A percentile compares a stretch with the other conserved stretches of the same genome.
Evolutionary conservation across 306 rosid species (phyloP).

Genomic region (Gastrolobium bilobum): DNA sequence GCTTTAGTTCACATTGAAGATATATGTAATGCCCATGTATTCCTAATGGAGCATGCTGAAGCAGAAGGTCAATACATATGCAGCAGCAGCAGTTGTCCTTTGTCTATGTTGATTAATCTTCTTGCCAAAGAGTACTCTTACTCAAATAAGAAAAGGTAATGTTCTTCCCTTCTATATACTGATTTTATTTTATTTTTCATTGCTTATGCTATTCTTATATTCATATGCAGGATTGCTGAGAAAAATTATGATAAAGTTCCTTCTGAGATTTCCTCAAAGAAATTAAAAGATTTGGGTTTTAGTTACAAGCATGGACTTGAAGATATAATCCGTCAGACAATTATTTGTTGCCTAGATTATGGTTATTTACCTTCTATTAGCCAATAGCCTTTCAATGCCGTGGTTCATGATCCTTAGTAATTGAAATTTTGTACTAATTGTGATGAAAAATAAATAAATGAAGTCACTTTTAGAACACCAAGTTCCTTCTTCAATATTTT

Average conservation of each 20-base stretch:
- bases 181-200: neutral
- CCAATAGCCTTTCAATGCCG: neutral
- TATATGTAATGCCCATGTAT: constrained; percentile 68
- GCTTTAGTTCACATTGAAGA: constrained; percentile 70
- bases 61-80: constrained; percentile 74
- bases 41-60: constrained; percentile 64
- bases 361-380: constrained; percentile 50
- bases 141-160: constrained; percentile 50
- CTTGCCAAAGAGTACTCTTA: constrained; percentile 54
- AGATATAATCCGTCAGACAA: constrained; percentile 59
- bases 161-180: neutral
- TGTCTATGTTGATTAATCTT: constrained; percentile 49
- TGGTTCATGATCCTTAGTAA: neutral
- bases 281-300: constrained; percentile 67
- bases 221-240: constrained; percentile 46
- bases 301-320: constrained; percentile 61
- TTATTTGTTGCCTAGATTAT: constrained; percentile 48
- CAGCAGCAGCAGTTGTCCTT: constrained; percentile 50
- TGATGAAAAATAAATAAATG: no score
- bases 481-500: constrained; percentile 10
- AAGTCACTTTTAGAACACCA: neutral
- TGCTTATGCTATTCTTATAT: neutral
- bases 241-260: constrained; percentile 48
- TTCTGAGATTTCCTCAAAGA: constrained; percentile 65
- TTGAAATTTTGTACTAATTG: no score